Conservation (phyloP, 2,329 filamentous ascomycete genomes). For the Aspergillus brasiliensis region DNA sequence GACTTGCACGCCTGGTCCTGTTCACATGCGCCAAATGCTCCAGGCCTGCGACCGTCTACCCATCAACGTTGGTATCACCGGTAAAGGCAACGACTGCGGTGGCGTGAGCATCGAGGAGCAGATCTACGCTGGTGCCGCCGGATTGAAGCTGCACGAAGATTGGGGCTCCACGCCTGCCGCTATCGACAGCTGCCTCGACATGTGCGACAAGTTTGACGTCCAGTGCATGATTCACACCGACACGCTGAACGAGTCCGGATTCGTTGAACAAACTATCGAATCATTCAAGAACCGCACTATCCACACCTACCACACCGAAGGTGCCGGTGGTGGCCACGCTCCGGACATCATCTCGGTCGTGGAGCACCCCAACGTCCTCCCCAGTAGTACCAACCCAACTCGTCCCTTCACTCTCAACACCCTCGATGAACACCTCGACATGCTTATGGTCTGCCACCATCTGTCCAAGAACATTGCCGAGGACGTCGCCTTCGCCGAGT, state of each 20-base stretch:
- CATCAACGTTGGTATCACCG: conserved; percentile 86
- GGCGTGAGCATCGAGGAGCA: conserved; percentile 74
- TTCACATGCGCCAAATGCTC: conserved; percentile 84
- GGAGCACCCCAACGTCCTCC: conserved; percentile 83
- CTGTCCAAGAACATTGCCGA: conserved; percentile 90
- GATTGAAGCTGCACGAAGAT: conserved; percentile 93
- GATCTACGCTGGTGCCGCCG: conserved; percentile 78
- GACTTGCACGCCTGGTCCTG: conserved; percentile 85
- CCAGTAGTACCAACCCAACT: conserved; percentile 89
- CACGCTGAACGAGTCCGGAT: conserved; percentile 95
- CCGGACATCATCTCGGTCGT: conserved; percentile 96
- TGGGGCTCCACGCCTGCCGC: conserved; percentile 91
- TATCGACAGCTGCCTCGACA: conserved; percentile 80
- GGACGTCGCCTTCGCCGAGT: conserved; percentile 93
- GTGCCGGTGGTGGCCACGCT: conserved; percentile 90
- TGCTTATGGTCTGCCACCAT: conserved; percentile 98
- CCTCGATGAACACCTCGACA: conserved; percentile 93
- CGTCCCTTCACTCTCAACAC: conserved; percentile 89
- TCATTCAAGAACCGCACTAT: conserved; percentile 85
- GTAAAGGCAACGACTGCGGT: conserved; percentile 86
- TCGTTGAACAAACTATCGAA: conserved; percentile 87
- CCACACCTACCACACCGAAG: conserved; percentile 96
- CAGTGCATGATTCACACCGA: conserved; percentile 96
- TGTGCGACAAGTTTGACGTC: conserved; percentile 89
- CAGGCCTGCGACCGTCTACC: conserved; percentile 81